These are phyloP conservation scores for Backusella morwellensis DNA, from an alignment of 192 early-diverging fungal species.

Conservation along the genomic window DNA sequence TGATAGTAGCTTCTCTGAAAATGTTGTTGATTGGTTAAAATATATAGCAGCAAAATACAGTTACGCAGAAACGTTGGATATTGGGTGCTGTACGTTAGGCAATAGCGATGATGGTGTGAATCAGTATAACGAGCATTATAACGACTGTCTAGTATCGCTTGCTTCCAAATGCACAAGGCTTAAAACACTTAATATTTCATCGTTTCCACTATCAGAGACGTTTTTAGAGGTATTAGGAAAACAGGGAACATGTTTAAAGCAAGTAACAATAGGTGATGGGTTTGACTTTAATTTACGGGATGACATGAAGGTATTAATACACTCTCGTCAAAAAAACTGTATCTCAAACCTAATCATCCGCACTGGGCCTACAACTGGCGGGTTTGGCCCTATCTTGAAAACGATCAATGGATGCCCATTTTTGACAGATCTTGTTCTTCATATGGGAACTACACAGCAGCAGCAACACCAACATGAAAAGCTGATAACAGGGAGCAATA, in stretches of 20 bases:
- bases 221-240: background rate
- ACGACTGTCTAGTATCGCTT: background rate
- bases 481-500: background rate
- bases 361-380: background rate
- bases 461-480: background rate
- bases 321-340: background rate
- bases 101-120: background rate
- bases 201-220: background rate
- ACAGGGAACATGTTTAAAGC: background rate
- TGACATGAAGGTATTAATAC: background rate
- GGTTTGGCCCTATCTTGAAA: background rate
- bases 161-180: background rate
- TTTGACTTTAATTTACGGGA: background rate
- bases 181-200: background rate
- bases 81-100: background rate
- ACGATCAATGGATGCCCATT: background rate
- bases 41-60: conserved; percentile 2
- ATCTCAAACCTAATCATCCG: background rate
- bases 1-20: background rate
- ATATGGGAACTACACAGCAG: background rate
- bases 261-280: background rate
- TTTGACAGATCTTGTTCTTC: background rate
- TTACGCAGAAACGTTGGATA: background rate
- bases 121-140: background rate
- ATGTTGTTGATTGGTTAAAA: background rate